Evolutionary conservation across 202 grass and related monocot species (phyloP), one percentile per base, ranked within the genome.

Genomic region (Bolboschoenoplectus hybrid): DNA sequence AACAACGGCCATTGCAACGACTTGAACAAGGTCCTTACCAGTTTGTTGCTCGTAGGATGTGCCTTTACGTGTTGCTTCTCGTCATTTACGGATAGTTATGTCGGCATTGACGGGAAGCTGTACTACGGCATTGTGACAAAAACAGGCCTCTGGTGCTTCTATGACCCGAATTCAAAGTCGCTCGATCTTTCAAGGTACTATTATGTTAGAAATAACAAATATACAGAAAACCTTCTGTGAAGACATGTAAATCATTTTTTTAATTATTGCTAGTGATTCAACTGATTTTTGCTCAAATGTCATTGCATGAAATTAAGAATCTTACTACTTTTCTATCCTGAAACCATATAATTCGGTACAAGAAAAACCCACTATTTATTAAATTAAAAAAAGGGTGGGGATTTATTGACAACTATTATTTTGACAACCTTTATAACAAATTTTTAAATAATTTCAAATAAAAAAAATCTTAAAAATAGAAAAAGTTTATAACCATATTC

Each of bases 31-130:
- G 85, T 19, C 0, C 85, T 93, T 4, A 87, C 76, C 43, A 84
- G 85, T 0, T 1, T 56, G 0, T 85, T 97, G 10, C 51, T 93
- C 2, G 44, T 86, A 66, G 86, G 86, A 10, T 93, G 91, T 67
- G 90, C 89, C 58, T 84, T 51, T 11, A 89, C 80, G 49, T 97
- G 94, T 66, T 80, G 81, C 82, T 93, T 93, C 86, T 86, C 94
- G 9, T 90, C 82, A 81, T 97, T 97, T 89, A 97, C 94, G 17
- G 94, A 97, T 88, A 97, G 94, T 90, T 93, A 97, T 89, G 85
- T 92, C 6, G 90, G 94, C 11, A 17, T 75, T 73, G 90, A 97
- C 52, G 94, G 94, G 17, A 86, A 87, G 79, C 80, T 93, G 16
- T 92, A 97, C 90, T 97, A 93, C 70, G 94, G 94, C 62, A 77